Base-by-base conservation (phyloP, 768 basidiomycete genomes). In the Naematelia encephala region DNA sequence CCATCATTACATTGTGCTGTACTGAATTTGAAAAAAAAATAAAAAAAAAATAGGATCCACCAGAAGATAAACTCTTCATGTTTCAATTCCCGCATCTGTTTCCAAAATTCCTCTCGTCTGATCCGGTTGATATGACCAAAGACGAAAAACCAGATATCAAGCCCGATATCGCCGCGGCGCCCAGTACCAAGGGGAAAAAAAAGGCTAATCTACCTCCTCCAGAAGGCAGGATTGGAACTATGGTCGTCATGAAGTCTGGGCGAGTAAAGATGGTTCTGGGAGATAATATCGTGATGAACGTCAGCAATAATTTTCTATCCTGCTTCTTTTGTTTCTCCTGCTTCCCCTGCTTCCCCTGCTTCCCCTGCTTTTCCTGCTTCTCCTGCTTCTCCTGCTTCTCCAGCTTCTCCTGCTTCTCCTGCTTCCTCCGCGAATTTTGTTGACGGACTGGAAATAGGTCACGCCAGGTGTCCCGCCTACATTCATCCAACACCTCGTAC, bases 51-150 rank as follows among this genome's bases (percentile, higher is more conserved):
- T 27, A 75, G 74, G 76, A 71, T 48, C 52, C 68, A 27, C 74
- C 72, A 10, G 64, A 66, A 30, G 61, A 70, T 29, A 75, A 73
- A 19, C 78, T 94, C 2, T 94, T 88, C 70, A 86, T 91, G 66
- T 92, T 94, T 79, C 91, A 93, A 72, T 94, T 94, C 68, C 92
- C 92, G 0, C 75, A 80, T 8, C 88, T 90, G 0, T 92, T 96
- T 77, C 91, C 91, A 0, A 82, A 80, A 3, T 92, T 92, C 77
- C 59, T 79, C 1, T 78, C 83, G 5, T 69, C 79, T 5, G 62
- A 76, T 5, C 60, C 78, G 19, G 68, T 72, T 8, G 70, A 64
- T 28, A 50, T 62, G 23, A 79, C 80, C 48, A 61, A 66, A 28
- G 85, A 86, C 62, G 82, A 82, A 22, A 87, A 86, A 64, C 73